These are phyloP conservation scores for Aspergillus sp. DNA, from an alignment of 2,329 filamentous ascomycete genomes.

Conservation along the genomic window DNA sequence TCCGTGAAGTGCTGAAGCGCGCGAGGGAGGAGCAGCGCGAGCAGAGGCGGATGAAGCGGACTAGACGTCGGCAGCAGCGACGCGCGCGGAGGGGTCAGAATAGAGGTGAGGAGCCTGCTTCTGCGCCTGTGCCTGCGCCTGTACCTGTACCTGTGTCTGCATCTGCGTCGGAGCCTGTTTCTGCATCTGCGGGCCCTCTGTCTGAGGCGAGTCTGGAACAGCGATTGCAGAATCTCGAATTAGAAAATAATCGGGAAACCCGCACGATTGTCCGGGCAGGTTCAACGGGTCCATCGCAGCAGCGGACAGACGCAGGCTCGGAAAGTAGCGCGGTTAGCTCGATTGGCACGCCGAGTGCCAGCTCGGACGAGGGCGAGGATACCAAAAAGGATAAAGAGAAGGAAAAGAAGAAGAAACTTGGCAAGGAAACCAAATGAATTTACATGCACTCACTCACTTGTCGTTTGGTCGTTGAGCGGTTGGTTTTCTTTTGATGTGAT, in stretches of 20 bases:
- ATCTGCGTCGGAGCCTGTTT: neutral
- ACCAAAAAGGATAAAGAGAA: neutral
- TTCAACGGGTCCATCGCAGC: neutral
- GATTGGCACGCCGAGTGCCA: conserved; percentile 19
- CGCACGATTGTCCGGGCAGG: conserved; percentile 14
- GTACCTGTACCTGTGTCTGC: neutral
- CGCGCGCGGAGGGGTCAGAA: conserved; percentile 12
- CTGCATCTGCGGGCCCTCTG: neutral
- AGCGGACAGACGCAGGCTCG: conserved; percentile 7
- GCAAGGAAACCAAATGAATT: neutral
- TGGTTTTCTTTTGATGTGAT: neutral
- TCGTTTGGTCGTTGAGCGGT: neutral
- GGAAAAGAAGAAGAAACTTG: neutral
- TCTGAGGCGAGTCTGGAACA: conserved; percentile 19
- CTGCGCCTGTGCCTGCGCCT: too few species aligned
- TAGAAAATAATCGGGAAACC: conserved; percentile 16
- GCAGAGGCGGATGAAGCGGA: conserved; percentile 23
- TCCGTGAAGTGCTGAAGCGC: conserved; percentile 34
- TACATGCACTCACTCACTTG: neutral
- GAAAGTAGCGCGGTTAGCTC: conserved; percentile 22
- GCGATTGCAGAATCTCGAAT: conserved; percentile 21
- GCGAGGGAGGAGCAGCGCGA: conserved; percentile 38
- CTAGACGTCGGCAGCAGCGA: conserved; percentile 22
- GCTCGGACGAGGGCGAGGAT: conserved; percentile 14
- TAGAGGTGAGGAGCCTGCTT: neutral